phyloP scores from a whole-genome alignment of 352 stramenopile species.

The Phytophthora aleatoria region DNA sequence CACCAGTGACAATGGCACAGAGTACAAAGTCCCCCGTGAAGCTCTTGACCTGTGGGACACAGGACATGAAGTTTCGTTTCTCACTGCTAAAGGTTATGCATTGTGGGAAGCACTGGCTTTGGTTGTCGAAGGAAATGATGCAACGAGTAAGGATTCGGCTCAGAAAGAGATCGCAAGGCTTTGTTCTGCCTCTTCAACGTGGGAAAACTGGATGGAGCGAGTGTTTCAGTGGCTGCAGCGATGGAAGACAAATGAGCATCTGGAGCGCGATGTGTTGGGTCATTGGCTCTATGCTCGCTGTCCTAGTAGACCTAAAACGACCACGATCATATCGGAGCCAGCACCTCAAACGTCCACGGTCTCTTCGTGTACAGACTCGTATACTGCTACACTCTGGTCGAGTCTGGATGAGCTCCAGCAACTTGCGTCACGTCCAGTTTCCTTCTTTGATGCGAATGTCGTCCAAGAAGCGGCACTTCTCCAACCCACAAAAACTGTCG shows the following conservation, averaged over 20 bases:
- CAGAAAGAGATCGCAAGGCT: conserved; percentile 36
- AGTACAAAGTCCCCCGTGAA: conserved; percentile 51
- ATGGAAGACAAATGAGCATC: conserved; percentile 60
- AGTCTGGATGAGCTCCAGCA: conserved; percentile 46
- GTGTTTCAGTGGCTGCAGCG: conserved; percentile 56
- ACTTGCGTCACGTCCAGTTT: conserved; percentile 46
- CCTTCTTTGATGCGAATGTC: conserved; percentile 55
- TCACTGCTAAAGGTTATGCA: conserved; percentile 40
- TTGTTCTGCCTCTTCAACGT: conserved; percentile 25
- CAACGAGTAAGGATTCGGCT: conserved; percentile 8
- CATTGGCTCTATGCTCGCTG: conserved; percentile 73
- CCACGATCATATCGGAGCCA: conserved; percentile 21
- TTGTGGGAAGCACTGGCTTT: conserved; percentile 47
- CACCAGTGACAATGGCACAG: conserved; percentile 36
- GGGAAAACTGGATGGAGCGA: conserved; percentile 63
- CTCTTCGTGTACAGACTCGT: conserved; percentile 38
- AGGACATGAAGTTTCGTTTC: conserved; percentile 43
- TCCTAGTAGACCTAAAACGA: conserved; percentile 33
- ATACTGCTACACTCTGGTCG: conserved; percentile 36
- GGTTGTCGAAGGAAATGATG: conserved; percentile 23
- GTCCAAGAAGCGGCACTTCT: conserved; percentile 48
- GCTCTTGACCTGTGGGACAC: conserved; percentile 54
- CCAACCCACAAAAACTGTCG: conserved; percentile 43
- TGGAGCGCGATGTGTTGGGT: conserved; percentile 60
- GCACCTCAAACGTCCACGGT: conserved; percentile 20